phyloP scores from a whole-genome alignment of 495 filamentous ascomycete species.

The Xylaria scruposa region DNA sequence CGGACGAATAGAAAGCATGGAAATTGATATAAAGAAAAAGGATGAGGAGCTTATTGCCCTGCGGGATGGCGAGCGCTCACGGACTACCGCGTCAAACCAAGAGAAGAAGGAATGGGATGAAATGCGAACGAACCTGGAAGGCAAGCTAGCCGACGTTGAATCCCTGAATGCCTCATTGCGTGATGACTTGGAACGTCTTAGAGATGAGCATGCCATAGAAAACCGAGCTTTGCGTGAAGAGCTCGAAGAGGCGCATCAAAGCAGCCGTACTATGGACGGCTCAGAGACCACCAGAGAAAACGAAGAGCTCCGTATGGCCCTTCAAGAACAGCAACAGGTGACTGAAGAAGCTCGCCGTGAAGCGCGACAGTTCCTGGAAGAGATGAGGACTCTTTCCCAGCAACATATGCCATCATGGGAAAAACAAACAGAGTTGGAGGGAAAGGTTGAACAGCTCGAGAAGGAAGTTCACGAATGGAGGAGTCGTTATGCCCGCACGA shows the following conservation, averaged over 20 bases:
- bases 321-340: slow-evolving; percentile 78
- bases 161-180: slow-evolving; percentile 77
- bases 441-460: slow-evolving; percentile 76
- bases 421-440: slow-evolving; percentile 76
- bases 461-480: slow-evolving; percentile 88
- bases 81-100: slow-evolving; percentile 54
- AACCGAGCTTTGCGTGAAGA: slow-evolving; percentile 69
- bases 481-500: slow-evolving; percentile 82
- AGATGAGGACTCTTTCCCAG: slow-evolving; percentile 87
- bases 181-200: slow-evolving; percentile 75
- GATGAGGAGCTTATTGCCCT: slow-evolving; percentile 54
- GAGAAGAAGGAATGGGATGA: slow-evolving; percentile 76
- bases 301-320: slow-evolving; percentile 69
- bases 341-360: slow-evolving; percentile 88
- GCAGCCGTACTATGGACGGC: slow-evolving; percentile 47
- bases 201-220: slow-evolving; percentile 67
- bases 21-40: slow-evolving; percentile 60
- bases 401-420: slow-evolving; percentile 80
- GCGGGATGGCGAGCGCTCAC: slow-evolving; percentile 51
- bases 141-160: slow-evolving; percentile 77
- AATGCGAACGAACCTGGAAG: slow-evolving; percentile 75
- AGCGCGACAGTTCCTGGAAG: slow-evolving; percentile 80
- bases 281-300: slow-evolving; percentile 74
- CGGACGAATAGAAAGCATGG: slow-evolving; percentile 74
- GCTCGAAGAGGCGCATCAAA: slow-evolving; percentile 60